Evolutionary conservation across 345 rosid species (phyloP).

Genomic region (Streptanthus diversifolius): DNA sequence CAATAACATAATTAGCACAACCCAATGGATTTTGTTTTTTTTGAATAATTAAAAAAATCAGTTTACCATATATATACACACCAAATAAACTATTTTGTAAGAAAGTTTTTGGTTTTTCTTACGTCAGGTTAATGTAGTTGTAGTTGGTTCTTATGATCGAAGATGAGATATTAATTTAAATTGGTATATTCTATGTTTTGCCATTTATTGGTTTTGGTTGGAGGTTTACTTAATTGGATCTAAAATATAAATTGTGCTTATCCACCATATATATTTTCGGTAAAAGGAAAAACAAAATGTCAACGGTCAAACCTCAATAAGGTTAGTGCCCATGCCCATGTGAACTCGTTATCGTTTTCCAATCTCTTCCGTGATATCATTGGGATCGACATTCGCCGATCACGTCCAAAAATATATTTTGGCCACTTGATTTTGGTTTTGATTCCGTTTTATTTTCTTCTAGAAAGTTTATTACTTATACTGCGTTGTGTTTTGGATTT

Average conservation of each 20-base stretch:
- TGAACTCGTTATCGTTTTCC: not conserved
- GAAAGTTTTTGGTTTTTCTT: not conserved
- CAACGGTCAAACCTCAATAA: conserved; percentile 13
- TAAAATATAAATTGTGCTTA: not conserved
- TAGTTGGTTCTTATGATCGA: not conserved
- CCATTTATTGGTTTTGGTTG: not conserved
- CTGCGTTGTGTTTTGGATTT: not conserved
- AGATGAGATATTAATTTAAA: not conserved
- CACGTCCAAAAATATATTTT: conserved; percentile 6
- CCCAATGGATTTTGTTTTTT: not conserved
- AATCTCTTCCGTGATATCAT: not conserved
- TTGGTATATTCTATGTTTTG: not conserved
- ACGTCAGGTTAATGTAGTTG: too few species aligned
- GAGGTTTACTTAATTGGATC: not conserved
- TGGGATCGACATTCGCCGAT: conserved; percentile 9
- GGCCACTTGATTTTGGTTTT: not conserved
- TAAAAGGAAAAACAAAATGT: not conserved
- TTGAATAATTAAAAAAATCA: too few species aligned
- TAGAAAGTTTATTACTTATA: not conserved
- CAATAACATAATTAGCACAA: too few species aligned
- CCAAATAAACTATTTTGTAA: not conserved
- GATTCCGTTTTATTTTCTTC: not conserved
- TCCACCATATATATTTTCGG: not conserved
- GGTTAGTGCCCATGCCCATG: not conserved
- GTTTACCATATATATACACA: too few species aligned